Evolutionary conservation across 345 rosid genomes (phyloP), one percentile per base, ranked within the genome.

Genomic region (Abelmoschus esculentus): DNA sequence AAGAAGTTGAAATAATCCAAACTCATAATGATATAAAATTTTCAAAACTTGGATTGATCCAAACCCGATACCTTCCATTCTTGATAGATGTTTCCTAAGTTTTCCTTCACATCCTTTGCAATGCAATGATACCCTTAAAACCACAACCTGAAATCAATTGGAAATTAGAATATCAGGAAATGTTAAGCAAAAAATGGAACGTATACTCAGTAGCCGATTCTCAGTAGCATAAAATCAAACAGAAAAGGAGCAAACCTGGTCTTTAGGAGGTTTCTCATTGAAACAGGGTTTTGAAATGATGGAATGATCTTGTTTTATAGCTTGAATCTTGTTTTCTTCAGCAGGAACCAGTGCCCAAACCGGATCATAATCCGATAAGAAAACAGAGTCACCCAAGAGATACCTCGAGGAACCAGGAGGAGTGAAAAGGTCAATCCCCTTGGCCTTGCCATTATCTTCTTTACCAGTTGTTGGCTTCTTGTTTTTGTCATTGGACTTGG

Each of bases 71-170:
- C 98, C 98, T 84, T 87, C 81, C 97, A 93, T 89, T 87, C 79
- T 90, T 31, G 98, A 81, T 49, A 90, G 65, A 83, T 93, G 98
- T 78, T 93, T 93, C 76, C 90, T 84, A 52, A 90, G 81, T 90
- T 90, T 90, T 61, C 86, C 90, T 81, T 85, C 96, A 72, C 97
- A 93, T 40, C 96, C 98, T 89, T 78, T 89, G 74, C 98, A 90
- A 74, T 93, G 97, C n/a, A 93, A 76, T 55, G 98, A 93, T 74
- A 93, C 98, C 81, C 89, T 86, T 79, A 92, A 78, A 67, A 87
- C 98, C 67, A 90, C 98, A 53, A 88, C 90, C 88, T 90, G 86
- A 65, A 76, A 74, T 17, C 57, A 53, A 46, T 38, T 31, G 15
- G 9, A 26, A 44, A 54, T 56, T 14, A 36, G 19, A 64, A 64